Conservation (phyloP, 2,329 filamentous ascomycete genomes). For the Aspergillus amoenus region DNA sequence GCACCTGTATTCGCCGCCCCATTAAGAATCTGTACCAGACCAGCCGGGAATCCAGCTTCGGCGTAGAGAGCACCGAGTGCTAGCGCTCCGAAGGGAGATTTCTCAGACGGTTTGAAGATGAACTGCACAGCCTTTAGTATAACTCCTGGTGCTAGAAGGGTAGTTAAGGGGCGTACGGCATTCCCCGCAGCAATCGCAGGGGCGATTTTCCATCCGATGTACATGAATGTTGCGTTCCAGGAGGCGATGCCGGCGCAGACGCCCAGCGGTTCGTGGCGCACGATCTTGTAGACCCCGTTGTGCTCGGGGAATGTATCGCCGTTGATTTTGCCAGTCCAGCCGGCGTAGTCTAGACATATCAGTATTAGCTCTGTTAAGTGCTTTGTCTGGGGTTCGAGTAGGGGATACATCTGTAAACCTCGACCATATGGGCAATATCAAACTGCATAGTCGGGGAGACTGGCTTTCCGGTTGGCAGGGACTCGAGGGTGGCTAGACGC, state of each 20-base stretch:
- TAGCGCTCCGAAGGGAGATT: constrained; percentile 41
- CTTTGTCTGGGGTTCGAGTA: too few species aligned
- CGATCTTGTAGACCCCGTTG: constrained; percentile 9
- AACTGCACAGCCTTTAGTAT: constrained; percentile 18
- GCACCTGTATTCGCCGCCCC: constrained; percentile 30
- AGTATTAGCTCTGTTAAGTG: not conserved
- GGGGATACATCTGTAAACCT: constrained; percentile 12
- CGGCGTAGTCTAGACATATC: not conserved
- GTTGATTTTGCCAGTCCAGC: constrained; percentile 9
- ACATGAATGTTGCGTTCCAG: constrained; percentile 44
- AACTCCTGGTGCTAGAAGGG: too few species aligned
- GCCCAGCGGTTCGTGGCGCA: constrained; percentile 21
- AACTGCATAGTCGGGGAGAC: constrained; percentile 2
- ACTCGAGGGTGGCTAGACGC: constrained; percentile 2
- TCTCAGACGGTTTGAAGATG: constrained; percentile 48
- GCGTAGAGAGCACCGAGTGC: constrained; percentile 38
- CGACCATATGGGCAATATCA: constrained; percentile 6
- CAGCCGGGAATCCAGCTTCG: constrained; percentile 47
- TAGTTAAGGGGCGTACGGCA: constrained; percentile 14
- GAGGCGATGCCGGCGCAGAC: constrained; percentile 37
- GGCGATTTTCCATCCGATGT: constrained; percentile 41
- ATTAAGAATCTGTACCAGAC: constrained; percentile 44
- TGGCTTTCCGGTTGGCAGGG: constrained; percentile 5
- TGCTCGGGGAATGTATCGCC: constrained; percentile 12
- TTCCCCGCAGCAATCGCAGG: constrained; percentile 49